Conservation (phyloP, 208 protist genomes). For the Trypanosoma grayi region DNA sequence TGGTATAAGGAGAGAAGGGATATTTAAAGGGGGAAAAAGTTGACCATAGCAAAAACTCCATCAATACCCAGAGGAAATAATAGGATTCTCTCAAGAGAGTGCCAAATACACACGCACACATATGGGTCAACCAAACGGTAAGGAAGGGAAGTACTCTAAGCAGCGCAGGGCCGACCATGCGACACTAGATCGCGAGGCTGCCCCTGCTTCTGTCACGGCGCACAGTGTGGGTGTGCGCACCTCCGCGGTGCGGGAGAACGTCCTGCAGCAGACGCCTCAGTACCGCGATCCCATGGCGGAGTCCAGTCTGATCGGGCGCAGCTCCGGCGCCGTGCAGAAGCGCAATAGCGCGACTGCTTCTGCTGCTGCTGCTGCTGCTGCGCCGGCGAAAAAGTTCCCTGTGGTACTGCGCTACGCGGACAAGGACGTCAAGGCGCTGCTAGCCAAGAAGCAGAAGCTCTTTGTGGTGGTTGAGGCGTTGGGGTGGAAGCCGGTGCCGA, state of each 20-base stretch:
- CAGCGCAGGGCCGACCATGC: conserved; percentile 2
- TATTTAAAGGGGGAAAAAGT: background rate
- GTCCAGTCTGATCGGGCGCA: conserved; percentile 9
- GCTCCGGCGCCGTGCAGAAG: conserved; percentile 8
- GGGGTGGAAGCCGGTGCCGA: conserved; percentile 68
- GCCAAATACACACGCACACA: background rate
- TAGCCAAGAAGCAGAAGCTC: conserved; percentile 39
- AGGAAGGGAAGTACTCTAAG: conserved; percentile 41
- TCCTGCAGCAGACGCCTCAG: conserved; percentile 15
- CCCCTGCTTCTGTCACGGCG: background rate
- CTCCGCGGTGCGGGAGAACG: conserved; percentile 25
- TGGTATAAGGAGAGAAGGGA: background rate
- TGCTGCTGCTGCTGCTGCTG: background rate
- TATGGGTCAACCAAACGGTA: conserved; percentile 72
- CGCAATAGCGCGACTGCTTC: background rate
- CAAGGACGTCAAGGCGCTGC: conserved; percentile 50
- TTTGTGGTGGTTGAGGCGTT: conserved; percentile 67
- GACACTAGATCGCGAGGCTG: background rate
- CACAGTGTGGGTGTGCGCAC: conserved; percentile 30
- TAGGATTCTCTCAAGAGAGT: too few relatives aligned
- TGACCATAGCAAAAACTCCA: background rate
- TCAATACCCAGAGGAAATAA: background rate
- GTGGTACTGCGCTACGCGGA: conserved; percentile 78
- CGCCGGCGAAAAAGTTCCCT: conserved; percentile 33
- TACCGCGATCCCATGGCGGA: conserved; percentile 26